These are phyloP conservation scores for Citrus hindsii DNA, from an alignment of 345 rosid species.

Conservation along the genomic window DNA sequence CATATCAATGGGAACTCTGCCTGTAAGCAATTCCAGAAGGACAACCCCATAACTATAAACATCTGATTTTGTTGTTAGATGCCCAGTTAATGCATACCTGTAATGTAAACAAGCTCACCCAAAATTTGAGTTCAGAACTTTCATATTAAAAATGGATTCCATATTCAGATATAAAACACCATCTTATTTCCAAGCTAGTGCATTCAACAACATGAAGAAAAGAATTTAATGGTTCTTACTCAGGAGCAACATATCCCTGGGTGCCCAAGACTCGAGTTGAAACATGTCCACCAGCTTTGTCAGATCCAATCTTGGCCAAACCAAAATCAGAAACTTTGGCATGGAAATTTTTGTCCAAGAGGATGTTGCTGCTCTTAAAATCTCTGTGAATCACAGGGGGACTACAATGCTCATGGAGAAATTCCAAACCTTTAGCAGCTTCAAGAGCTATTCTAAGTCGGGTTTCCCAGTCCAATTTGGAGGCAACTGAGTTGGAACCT, in stretches of 20 bases:
- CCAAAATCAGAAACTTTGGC: slow-evolving; percentile 85
- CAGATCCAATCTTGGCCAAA: slow-evolving; percentile 72
- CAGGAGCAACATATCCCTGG: slow-evolving; percentile 81
- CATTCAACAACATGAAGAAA: not conserved
- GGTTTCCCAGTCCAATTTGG: slow-evolving; percentile 65
- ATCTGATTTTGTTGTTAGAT: slow-evolving; percentile 91
- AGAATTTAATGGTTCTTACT: slow-evolving; percentile 36
- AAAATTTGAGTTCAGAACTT: not conserved
- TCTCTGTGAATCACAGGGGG: slow-evolving; percentile 79
- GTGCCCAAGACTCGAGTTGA: slow-evolving; percentile 75
- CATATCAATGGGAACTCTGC: slow-evolving; percentile 84
- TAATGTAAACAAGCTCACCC: not conserved
- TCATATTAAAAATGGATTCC: not conserved
- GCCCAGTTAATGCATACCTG: slow-evolving; percentile 94
- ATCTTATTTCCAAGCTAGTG: not conserved
- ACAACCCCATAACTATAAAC: slow-evolving; percentile 93
- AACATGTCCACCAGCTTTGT: slow-evolving; percentile 73
- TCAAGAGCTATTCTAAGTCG: slow-evolving; percentile 76
- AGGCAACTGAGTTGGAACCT: slow-evolving; percentile 51
- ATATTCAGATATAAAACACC: not conserved
- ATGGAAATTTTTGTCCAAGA: slow-evolving; percentile 56
- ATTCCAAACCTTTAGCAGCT: slow-evolving; percentile 81
- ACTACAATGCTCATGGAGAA: slow-evolving; percentile 72
- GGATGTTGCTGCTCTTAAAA: slow-evolving; percentile 74
- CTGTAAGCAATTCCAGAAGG: slow-evolving; percentile 82